Evolutionary conservation across 2,329 filamentous ascomycete species (phyloP), one percentile per base, ranked within the genome.

Genomic region (Davidsoniella neocaledoniae): DNA sequence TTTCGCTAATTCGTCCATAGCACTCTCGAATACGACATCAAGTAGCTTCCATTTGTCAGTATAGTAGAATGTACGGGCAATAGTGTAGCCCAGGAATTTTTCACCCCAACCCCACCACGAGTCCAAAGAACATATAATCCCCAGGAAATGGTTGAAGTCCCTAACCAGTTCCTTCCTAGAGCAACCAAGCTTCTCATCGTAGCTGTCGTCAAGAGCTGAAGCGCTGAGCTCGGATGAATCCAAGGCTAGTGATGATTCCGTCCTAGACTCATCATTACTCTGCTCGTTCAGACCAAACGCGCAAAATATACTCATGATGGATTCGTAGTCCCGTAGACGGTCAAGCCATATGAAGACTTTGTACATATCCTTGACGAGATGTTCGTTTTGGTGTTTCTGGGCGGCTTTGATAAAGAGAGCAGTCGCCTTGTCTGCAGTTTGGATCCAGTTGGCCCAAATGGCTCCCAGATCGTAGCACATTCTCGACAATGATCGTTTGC

Each of bases 211-310:
- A 33, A 12, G 29, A 4, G 29, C 29, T 33, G 29, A 33, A 12
- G 29, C 29, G 29, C n/a, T 19, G 8, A 10, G 41, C 39, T 41
- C 17, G 41, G 19, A 19, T 4, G 17, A 6, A 25, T 6, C 9
- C 41, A 43, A 12, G 41, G 7, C 16, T 25, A 25, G 17, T 14
- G 41, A 21, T 12, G 41, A 25, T 12, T 33, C 12, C 12, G 29
- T 33, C 1, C 29, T 33, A 33, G 29, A 33, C 29, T 33, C 8
- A 12, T 33, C 3, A 12, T 10, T 33, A 12, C 29, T 12, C 12
- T 33, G 29, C 8, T 46, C 29, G 16, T 16, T 29, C 21, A 46
- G 26, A 37, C 44, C 44, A 46, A 46, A 46, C n/a, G 33, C 44
- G 19, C 37, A 23, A 29, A 46, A 38, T n/a, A 46, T 46, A 5